Evolutionary conservation across 768 basidiomycete species (phyloP), one percentile per base, ranked within the genome.

Genomic region (Leucogyrophana mollusca): DNA sequence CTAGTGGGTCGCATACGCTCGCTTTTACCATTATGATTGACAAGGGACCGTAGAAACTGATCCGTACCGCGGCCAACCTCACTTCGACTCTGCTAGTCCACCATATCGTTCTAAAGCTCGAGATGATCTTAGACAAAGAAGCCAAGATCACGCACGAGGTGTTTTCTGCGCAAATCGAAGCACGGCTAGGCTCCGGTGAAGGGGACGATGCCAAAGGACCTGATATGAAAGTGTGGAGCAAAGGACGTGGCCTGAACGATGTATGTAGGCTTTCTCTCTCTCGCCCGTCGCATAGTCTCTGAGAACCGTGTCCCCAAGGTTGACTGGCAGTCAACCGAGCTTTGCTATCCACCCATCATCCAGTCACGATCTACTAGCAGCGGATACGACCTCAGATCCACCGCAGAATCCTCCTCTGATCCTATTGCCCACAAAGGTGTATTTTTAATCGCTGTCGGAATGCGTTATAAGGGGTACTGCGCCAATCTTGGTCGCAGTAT

Each of bases 311-410:
- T 45, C 33, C 42, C 47, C 11, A 56, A 96, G 90, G 77, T 93
- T 46, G 93, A 99, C 61, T 95, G 90, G 81, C 71, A 74, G n/a
- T 78, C 84, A 2, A 86, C 88, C 5, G 96, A 99, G 66, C 95
- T 94, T 68, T 89, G 90, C 55, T 97, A 95, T 66, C 82, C 90
- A 2, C 94, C 95, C 2, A 94, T 97, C 63, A 90, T 98, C 60
- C 95, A 97, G 55, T 97, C 94, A 5, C 87, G 86, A 34, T 87
- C 90, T 7, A 87, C 87, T 27, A 79, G 76, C 49, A 74, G 78
- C 9, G 89, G 90, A 6, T 98, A 95, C 63, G 95, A 98, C 63
- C 73, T 98, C 39, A 82, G 85, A 48, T 85, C 87, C 33, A 88
- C 86, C 1, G 92, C 91, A 0, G 85, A 92, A 62, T 93, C 94